A percentile compares a stretch with the other conserved stretches of the same genome.
Evolutionary conservation across 805 yeast genomes (phyloP).

Genomic region (Saturnispora kantuleensis): DNA sequence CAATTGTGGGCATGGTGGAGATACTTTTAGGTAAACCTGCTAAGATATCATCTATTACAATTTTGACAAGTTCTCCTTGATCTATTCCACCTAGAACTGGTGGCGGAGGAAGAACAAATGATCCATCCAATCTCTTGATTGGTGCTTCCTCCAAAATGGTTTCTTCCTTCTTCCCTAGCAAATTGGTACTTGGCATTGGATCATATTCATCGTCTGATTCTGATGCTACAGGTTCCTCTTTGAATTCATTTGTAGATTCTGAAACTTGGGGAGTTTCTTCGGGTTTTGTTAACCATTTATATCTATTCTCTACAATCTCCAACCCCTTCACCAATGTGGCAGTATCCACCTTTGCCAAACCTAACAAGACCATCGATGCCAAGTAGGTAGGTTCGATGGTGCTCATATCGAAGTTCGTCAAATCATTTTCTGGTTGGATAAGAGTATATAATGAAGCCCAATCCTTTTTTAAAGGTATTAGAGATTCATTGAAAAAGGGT

Average conservation of each 20-base stretch:
- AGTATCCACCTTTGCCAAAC: constrained; percentile 47
- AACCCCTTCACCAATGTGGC: constrained; percentile 53
- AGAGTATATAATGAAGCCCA: constrained; percentile 62
- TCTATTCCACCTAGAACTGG: constrained; percentile 39
- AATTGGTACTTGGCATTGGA: background rate
- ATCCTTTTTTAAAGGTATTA: constrained; percentile 30
- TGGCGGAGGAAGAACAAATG: constrained; percentile 48
- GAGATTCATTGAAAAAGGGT: constrained; percentile 25
- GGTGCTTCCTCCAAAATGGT: too few species aligned
- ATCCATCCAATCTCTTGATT: constrained; percentile 13
- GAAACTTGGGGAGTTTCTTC: background rate
- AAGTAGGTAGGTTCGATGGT: constrained; percentile 56
- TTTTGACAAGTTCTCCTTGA: constrained; percentile 45
- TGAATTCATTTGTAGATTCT: constrained; percentile 19
- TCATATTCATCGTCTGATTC: constrained; percentile 16
- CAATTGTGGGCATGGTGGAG: background rate
- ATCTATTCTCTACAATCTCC: constrained; percentile 55
- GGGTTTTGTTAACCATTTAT: constrained; percentile 31
- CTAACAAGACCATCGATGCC: constrained; percentile 53
- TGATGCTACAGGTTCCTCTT: constrained; percentile 15
- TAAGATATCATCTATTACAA: constrained; percentile 52
- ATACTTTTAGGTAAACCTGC: constrained; percentile 19
- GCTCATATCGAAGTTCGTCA: constrained; percentile 59
- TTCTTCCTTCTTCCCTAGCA: too few species aligned
- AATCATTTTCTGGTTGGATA: constrained; percentile 48